Conservation (phyloP, 164 flowering plant genomes). For the Liriodendron chinense region DNA sequence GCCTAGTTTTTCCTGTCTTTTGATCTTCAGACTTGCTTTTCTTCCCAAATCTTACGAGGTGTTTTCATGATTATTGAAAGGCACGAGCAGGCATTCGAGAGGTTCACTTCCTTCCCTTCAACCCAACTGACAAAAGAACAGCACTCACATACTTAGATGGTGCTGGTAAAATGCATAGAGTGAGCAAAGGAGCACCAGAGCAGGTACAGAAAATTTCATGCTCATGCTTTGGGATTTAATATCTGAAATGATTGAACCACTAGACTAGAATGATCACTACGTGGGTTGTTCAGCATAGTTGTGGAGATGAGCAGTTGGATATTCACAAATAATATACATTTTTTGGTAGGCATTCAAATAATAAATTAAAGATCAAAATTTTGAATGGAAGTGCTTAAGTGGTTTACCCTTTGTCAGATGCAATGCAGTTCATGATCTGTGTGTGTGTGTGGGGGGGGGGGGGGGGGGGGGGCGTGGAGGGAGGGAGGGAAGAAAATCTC, state of each 20-base stretch:
- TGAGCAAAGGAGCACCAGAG: conserved; percentile 68
- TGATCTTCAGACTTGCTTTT: background rate
- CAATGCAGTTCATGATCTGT: too few species aligned
- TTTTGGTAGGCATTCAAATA: too few species aligned
- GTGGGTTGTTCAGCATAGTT: too few species aligned
- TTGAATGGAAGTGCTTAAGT: too few species aligned
- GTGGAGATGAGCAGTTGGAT: too few species aligned
- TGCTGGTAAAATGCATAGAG: conserved; percentile 51
- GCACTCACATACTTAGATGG: conserved; percentile 57
- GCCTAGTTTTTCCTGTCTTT: background rate
- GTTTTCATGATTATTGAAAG: conserved; percentile 19
- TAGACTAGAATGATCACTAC: background rate
- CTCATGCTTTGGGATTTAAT: background rate
- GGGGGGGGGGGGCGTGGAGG: too few species aligned
- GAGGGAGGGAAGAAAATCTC: too few species aligned
- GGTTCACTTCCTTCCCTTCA: conserved; percentile 69
- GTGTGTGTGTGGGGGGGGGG: too few species aligned
- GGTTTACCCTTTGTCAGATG: too few species aligned
- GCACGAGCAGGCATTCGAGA: conserved; percentile 63
- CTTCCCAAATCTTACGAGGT: background rate
- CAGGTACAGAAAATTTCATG: conserved; percentile 30
- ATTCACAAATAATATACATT: too few species aligned
- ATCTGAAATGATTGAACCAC: background rate
- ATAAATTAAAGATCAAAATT: too few species aligned
- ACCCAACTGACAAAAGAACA: conserved; percentile 65